Evolutionary conservation across 257 asterid species (phyloP).

Genomic region (Euphrasia confusa): DNA sequence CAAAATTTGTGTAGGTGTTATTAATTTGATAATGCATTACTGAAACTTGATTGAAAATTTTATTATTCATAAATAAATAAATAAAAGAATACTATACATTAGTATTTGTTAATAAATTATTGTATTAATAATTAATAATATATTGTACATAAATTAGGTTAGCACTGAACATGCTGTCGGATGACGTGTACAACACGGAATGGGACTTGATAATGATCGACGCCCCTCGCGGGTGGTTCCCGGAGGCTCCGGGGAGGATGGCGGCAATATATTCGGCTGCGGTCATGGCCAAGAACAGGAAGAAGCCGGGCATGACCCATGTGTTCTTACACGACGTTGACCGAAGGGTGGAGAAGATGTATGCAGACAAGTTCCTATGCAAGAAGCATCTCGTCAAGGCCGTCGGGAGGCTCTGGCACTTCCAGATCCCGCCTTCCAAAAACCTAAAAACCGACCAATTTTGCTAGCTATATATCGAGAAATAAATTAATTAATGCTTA

Average conservation of each 20-base stretch:
- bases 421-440: neutral
- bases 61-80: no score
- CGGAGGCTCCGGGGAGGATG: conserved; percentile 76
- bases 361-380: conserved; percentile 56
- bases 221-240: conserved; percentile 64
- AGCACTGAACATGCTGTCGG: conserved; percentile 53
- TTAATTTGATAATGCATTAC: no score
- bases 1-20: no score
- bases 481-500: no score
- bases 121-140: no score
- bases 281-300: conserved; percentile 68
- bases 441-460: no score
- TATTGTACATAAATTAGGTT: no score
- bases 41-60: no score
- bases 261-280: conserved; percentile 79
- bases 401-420: conserved; percentile 62
- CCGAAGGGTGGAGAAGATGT: conserved; percentile 57
- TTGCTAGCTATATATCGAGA: no score
- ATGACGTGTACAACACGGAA: conserved; percentile 50
- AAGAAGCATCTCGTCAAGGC: conserved; percentile 40
- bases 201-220: conserved; percentile 88
- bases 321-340: conserved; percentile 71
- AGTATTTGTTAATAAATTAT: no score
- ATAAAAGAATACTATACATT: no score
- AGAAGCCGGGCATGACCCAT: conserved; percentile 47